Conservation (phyloP, 106 monocot species). For the Narthecium ossifragum region DNA sequence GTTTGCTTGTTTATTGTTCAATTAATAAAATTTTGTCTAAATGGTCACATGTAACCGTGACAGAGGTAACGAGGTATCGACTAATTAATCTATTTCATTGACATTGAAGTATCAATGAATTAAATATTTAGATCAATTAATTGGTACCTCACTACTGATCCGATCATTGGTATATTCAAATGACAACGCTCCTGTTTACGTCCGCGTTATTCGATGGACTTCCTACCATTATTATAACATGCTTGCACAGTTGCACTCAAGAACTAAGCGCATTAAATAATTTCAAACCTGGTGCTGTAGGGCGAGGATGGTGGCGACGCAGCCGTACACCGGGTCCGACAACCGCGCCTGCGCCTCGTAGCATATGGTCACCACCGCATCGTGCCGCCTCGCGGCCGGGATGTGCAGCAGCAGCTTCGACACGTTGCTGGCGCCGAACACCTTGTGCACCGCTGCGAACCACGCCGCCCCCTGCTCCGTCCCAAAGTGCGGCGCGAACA, state of each 20-base stretch:
- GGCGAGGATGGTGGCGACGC: conserved; percentile 60
- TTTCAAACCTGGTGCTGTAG: conserved; percentile 74
- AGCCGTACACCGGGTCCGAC: conserved; percentile 80
- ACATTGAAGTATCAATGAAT: too few species aligned
- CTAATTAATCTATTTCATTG: too few species aligned
- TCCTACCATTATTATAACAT: neutral
- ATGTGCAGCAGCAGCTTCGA: conserved; percentile 60
- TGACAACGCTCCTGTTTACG: too few species aligned
- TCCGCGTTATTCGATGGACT: too few species aligned
- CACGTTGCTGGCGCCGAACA: conserved; percentile 89
- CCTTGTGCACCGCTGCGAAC: conserved; percentile 79
- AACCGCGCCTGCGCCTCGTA: conserved; percentile 93
- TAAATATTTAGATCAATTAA: too few species aligned
- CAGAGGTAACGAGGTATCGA: too few species aligned
- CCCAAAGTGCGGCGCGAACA: conserved; percentile 78
- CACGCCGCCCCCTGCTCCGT: conserved; percentile 40
- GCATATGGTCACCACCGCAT: conserved; percentile 63
- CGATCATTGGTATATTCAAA: too few species aligned
- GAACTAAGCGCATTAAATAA: neutral
- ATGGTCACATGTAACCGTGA: too few species aligned
- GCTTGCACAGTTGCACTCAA: neutral
- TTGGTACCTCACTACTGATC: too few species aligned
- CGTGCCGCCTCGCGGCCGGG: conserved; percentile 31
- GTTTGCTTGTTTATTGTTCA: too few species aligned
- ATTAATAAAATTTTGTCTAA: too few species aligned